Evolutionary conservation across 345 rosid genomes (phyloP), one percentile per base, ranked within the genome.

Genomic region (Streptanthus diversifolius): DNA sequence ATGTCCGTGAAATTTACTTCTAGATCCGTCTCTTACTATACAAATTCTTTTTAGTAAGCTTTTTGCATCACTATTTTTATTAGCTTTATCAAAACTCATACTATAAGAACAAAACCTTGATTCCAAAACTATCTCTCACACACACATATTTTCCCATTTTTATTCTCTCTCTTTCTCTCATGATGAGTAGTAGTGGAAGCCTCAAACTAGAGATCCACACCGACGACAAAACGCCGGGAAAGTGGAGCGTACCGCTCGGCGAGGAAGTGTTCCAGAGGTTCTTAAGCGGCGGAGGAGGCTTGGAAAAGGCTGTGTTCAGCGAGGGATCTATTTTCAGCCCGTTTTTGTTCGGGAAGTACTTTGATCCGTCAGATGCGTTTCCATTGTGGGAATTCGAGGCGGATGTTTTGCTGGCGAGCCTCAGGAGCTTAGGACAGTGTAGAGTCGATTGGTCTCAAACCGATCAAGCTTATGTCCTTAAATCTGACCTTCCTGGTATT

Each of bases 311-410:
- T 80, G 84, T 84, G 48, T 89, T 87, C 49, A 91, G 92, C 1
- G 96, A 93, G 14, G 96, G 93, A n/a, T 90, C 93, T 33, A 66
- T 90, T 8, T 90, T 86, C 49, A 89, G 96, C 76, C 97, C 98
- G 1, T 78, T 86, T 59, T 77, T 90, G 82, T 93, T 90, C 18
- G 88, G 96, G 5, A 90, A 93, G 55, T 93, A 77, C 77, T 93
- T 93, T 32, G 98, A 93, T 85, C 97, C 97, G 1, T 90, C 87
- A 4, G 96, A 93, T 73, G 98, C 98, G 2, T 93, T 93, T 82
- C 93, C 96, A 0, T 66, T 93, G 5, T 90, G 98, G 98, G 98
- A 93, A 15, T 85, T 89, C 45, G 91, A 90, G 32, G 82, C 97
- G 0, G 87, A 86, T 17, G 71, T 82, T 54, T 67, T 93, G 74